phyloP scores from a whole-genome alignment of 2,329 filamentous ascomycete genomes.

The Colletotrichum noveboracense region DNA sequence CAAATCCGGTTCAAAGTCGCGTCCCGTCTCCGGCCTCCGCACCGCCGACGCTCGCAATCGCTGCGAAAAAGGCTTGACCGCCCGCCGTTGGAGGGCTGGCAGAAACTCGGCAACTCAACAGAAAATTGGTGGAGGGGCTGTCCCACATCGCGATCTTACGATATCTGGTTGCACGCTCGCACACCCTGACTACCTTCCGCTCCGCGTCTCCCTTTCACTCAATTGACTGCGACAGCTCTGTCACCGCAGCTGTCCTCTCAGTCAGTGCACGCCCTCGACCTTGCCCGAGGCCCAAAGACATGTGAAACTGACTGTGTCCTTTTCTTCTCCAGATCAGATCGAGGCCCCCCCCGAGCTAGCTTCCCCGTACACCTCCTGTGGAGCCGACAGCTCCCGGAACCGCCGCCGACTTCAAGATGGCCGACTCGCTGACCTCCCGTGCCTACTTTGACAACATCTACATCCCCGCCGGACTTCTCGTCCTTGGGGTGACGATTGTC shows the following conservation, averaged over 20 bases:
- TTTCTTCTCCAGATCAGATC: not conserved
- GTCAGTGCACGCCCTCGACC: not conserved
- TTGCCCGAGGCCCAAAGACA: not conserved
- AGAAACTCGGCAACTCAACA: constrained; percentile 18
- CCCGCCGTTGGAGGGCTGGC: constrained; percentile 9
- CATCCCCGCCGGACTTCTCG: constrained; percentile 79
- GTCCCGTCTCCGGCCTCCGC: not conserved
- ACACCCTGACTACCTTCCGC: not conserved
- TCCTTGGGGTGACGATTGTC: constrained; percentile 77
- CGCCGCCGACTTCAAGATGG: constrained; percentile 25
- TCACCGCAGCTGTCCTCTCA: not conserved
- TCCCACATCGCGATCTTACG: constrained; percentile 16
- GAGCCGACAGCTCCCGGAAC: constrained; percentile 4
- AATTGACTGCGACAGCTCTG: constrained; percentile 2
- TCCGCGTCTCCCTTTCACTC: not conserved
- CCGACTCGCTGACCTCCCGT: constrained; percentile 54
- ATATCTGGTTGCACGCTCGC: constrained; percentile 10
- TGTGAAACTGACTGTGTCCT: not conserved
- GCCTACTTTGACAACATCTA: constrained; percentile 81
- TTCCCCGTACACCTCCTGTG: not conserved
- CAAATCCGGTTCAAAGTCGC: not conserved
- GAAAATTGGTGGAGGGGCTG: constrained; percentile 18
- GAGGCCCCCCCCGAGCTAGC: not conserved
- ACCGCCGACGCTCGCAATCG: not conserved
- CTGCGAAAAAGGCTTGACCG: constrained; percentile 7